These are phyloP conservation scores for Wallacemonas sp. DNA, from an alignment of 208 protist genomes.

Conservation along the genomic window DNA sequence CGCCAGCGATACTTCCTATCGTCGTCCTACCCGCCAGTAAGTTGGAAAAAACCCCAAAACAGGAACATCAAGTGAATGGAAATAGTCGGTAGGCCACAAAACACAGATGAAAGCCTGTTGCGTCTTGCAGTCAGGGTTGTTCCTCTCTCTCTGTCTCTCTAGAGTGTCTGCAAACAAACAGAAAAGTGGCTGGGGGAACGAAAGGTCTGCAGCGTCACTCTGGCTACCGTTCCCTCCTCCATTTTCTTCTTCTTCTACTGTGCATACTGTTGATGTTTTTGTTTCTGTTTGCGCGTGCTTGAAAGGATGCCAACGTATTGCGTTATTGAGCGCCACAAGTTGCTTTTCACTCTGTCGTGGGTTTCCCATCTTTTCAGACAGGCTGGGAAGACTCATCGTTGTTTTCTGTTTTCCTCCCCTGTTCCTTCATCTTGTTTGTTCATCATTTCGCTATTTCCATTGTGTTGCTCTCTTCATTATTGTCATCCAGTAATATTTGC, in stretches of 20 bases:
- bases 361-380: too few species aligned
- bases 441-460: conserved; percentile 11
- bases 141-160: not conserved
- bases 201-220: too few species aligned
- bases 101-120: not conserved
- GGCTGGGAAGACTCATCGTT: not conserved
- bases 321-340: too few species aligned
- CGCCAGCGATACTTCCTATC: not conserved
- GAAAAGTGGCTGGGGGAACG: conserved; percentile 2
- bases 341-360: too few species aligned
- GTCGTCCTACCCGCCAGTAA: not conserved
- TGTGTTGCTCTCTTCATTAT: conserved; percentile 8
- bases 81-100: not conserved
- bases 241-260: not conserved
- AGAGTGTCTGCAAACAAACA: not conserved
- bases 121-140: not conserved
- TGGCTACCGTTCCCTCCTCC: too few species aligned
- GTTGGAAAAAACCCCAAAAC: not conserved
- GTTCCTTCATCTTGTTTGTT: conserved; percentile 14
- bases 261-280: too few species aligned
- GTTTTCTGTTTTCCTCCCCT: conserved; percentile 20
- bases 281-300: too few species aligned
- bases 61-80: not conserved
- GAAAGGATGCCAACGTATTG: too few species aligned
- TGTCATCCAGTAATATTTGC: too few species aligned